Conservation (phyloP, 108 stramenopile species). For the Skeletonema menzelii region DNA sequence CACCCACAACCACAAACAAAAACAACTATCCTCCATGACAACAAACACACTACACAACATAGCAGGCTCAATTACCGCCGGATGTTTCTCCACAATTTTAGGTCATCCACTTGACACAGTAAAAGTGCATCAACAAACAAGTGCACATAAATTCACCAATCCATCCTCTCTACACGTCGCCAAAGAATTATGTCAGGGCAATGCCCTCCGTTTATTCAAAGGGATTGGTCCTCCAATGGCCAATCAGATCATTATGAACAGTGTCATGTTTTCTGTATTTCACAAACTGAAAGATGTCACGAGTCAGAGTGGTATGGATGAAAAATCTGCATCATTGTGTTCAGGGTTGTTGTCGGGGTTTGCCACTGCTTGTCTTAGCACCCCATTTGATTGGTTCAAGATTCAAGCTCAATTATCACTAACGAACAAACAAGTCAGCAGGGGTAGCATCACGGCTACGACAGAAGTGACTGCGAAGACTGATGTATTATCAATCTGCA, state of each 20-base stretch:
- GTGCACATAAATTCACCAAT: slow-evolving; percentile 7
- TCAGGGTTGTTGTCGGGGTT: slow-evolving; percentile 52
- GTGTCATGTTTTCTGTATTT: slow-evolving; percentile 54
- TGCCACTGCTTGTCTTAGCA: slow-evolving; percentile 51
- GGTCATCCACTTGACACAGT: slow-evolving; percentile 60
- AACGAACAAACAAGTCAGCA: not conserved
- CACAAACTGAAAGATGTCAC: slow-evolving; percentile 13
- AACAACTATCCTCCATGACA: not conserved
- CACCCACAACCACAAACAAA: no score
- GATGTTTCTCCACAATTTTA: slow-evolving; percentile 39
- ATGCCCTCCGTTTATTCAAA: slow-evolving; percentile 27
- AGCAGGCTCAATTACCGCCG: slow-evolving; percentile 37
- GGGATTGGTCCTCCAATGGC: slow-evolving; percentile 50
- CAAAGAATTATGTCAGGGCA: not conserved
- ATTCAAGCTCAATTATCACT: slow-evolving; percentile 45
- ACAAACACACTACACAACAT: not conserved
- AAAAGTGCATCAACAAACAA: slow-evolving; percentile 55
- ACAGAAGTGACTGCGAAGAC: not conserved
- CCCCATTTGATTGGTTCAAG: slow-evolving; percentile 52
- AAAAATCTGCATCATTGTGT: slow-evolving; percentile 16
- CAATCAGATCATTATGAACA: slow-evolving; percentile 47
- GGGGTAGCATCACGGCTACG: not conserved
- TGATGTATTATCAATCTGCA: slow-evolving; percentile 1
- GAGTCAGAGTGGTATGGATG: slow-evolving; percentile 7
- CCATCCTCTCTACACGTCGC: no score